Evolutionary conservation across 768 basidiomycete genomes (phyloP).

Genomic region (Suillus luteus): DNA sequence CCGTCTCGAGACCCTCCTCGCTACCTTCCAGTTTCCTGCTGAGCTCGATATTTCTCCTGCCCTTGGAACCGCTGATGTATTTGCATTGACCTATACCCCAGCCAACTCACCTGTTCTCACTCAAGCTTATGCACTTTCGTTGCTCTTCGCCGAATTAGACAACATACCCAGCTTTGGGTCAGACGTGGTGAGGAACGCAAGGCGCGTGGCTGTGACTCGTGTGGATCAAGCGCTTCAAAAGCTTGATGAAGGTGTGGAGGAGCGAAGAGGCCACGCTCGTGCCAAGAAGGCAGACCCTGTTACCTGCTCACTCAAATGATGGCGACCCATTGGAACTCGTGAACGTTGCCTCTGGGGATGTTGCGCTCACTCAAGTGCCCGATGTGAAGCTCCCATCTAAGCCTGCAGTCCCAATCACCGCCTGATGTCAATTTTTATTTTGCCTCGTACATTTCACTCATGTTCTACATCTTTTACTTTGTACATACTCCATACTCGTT

Average conservation of each 20-base stretch:
- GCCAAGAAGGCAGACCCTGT: background rate
- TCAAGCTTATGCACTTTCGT: slow-evolving; percentile 61
- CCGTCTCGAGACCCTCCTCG: slow-evolving; percentile 37
- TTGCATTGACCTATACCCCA: slow-evolving; percentile 55
- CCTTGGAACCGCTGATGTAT: slow-evolving; percentile 18
- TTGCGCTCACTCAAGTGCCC: background rate
- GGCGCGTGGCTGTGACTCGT: slow-evolving; percentile 56
- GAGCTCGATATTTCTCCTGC: slow-evolving; percentile 34
- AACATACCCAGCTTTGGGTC: slow-evolving; percentile 63
- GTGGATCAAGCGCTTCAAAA: slow-evolving; percentile 60
- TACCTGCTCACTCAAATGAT: background rate
- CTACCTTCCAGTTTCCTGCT: slow-evolving; percentile 42
- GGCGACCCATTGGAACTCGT: background rate
- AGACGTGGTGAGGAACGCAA: slow-evolving; percentile 45
- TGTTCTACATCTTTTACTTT: background rate
- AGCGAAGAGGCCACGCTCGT: slow-evolving; percentile 31
- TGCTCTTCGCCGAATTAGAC: slow-evolving; percentile 59
- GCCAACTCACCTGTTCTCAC: slow-evolving; percentile 60
- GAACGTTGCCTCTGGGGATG: slow-evolving; percentile 1
- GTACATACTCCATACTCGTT: background rate
- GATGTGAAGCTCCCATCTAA: background rate
- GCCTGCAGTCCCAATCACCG: background rate
- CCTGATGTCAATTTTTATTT: background rate
- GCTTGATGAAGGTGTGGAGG: slow-evolving; percentile 48
- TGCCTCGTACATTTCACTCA: background rate